These are phyloP conservation scores for Metarhizium brunneum DNA, from an alignment of 2,329 filamentous ascomycete species.

Conservation along the genomic window DNA sequence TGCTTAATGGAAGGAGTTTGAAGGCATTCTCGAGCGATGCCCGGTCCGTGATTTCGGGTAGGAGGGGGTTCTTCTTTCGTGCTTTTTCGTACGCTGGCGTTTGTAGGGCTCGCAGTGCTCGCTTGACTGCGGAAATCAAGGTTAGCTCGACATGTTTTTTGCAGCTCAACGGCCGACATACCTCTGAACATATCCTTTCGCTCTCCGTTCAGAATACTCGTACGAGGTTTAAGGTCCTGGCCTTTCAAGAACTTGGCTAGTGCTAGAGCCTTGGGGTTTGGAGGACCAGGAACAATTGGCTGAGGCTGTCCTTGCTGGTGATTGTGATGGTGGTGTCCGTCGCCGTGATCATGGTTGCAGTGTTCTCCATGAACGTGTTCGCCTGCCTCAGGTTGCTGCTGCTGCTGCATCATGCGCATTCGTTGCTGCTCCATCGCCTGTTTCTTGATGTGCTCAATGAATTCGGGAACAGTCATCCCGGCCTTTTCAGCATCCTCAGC, in stretches of 20 bases:
- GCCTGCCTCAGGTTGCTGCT: constrained; percentile 21
- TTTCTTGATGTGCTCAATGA: constrained; percentile 60
- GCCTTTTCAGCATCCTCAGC: constrained; percentile 74
- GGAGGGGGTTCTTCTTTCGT: constrained; percentile 76
- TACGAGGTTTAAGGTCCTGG: constrained; percentile 81
- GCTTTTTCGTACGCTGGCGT: constrained; percentile 87
- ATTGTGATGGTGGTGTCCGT: constrained; percentile 14
- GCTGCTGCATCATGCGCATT: constrained; percentile 38
- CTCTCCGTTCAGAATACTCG: constrained; percentile 90
- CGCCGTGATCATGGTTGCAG: constrained; percentile 19
- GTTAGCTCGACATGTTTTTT: neutral
- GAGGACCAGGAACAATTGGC: constrained; percentile 67
- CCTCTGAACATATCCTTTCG: constrained; percentile 97
- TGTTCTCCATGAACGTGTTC: constrained; percentile 12
- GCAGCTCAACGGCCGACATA: constrained; percentile 25
- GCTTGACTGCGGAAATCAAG: constrained; percentile 63
- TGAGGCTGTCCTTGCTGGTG: constrained; percentile 43
- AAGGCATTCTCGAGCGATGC: constrained; percentile 87
- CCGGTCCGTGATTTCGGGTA: constrained; percentile 82
- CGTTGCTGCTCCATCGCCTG: constrained; percentile 41
- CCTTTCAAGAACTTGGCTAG: constrained; percentile 78
- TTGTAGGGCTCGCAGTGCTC: constrained; percentile 81
- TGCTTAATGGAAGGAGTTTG: constrained; percentile 88
- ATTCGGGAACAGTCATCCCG: constrained; percentile 78
- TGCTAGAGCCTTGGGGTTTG: constrained; percentile 80